Conservation (phyloP, 768 basidiomycete genomes). For the Nidularia pulvinata region DNA sequence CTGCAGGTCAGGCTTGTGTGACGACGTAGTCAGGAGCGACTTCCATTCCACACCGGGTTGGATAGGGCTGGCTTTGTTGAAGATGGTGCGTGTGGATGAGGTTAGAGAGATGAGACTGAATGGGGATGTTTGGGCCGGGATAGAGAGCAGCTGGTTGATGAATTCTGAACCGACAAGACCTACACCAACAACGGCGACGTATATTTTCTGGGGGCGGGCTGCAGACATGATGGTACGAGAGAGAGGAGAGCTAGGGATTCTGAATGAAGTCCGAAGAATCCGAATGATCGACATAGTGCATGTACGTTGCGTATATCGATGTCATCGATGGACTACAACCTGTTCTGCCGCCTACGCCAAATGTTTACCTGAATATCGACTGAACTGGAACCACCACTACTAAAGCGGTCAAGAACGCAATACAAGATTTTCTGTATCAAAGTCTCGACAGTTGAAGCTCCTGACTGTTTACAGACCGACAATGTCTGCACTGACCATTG, state of each 20-base stretch:
- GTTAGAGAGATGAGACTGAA: constrained; percentile 71
- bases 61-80: constrained; percentile 42
- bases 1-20: constrained; percentile 48
- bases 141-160: constrained; percentile 74
- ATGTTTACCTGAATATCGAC: no score
- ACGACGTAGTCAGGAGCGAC: constrained; percentile 29
- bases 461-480: no score
- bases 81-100: constrained; percentile 63
- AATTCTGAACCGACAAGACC: constrained; percentile 94
- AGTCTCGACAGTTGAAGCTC: no score
- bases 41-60: constrained; percentile 35
- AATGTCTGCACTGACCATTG: no score
- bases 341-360: no score
- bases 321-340: not conserved
- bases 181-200: constrained; percentile 85
- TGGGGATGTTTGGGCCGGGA: constrained; percentile 50
- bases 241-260: not conserved
- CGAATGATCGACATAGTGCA: not conserved
- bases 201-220: constrained; percentile 13
- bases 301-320: not conserved
- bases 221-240: no score
- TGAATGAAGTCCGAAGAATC: not conserved
- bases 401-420: no score
- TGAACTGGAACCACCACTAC: no score
- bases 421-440: no score